Conservation (phyloP, 1,139 yeast genomes). For the Blastobotrys apis region DNA sequence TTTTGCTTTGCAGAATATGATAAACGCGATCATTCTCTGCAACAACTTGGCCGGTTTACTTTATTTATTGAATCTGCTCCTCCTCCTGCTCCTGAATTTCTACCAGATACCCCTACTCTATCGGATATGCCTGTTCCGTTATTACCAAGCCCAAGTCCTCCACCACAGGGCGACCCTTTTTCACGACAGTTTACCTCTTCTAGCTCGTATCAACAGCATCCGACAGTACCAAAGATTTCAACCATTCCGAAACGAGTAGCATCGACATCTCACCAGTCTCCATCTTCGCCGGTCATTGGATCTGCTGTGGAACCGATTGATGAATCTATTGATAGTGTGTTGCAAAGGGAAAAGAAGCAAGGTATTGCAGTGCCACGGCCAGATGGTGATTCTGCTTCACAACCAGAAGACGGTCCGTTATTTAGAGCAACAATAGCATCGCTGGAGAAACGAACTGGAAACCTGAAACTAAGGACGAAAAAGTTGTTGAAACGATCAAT, state of each 20-base stretch:
- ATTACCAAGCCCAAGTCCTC: constrained; percentile 17
- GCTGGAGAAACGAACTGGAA: constrained; percentile 52
- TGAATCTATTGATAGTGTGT: constrained; percentile 22
- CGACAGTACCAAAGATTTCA: too few species aligned
- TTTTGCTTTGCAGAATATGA: constrained; percentile 40
- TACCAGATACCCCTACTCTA: constrained; percentile 2
- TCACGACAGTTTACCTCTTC: background rate
- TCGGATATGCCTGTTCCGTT: constrained; percentile 3
- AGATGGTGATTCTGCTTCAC: constrained; percentile 31
- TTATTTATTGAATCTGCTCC: constrained; percentile 31
- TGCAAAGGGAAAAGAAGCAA: constrained; percentile 20
- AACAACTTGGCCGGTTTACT: constrained; percentile 34
- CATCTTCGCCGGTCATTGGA: background rate
- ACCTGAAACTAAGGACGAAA: constrained; percentile 44
- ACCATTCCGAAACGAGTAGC: background rate
- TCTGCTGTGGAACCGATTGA: background rate
- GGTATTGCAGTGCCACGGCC: constrained; percentile 29
- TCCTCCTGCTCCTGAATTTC: too few species aligned
- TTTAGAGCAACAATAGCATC: constrained; percentile 55
- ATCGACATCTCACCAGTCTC: background rate
- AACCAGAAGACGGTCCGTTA: constrained; percentile 68
- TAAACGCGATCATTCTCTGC: constrained; percentile 35
- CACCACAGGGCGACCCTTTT: constrained; percentile 4
- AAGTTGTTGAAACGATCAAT: constrained; percentile 38
- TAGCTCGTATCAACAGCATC: too few species aligned